A percentile compares a stretch with the other conserved stretches of the same genome.
These are phyloP conservation scores for Penicillium rolfsii DNA, from an alignment of 2,329 filamentous ascomycete species.

Conservation along the genomic window DNA sequence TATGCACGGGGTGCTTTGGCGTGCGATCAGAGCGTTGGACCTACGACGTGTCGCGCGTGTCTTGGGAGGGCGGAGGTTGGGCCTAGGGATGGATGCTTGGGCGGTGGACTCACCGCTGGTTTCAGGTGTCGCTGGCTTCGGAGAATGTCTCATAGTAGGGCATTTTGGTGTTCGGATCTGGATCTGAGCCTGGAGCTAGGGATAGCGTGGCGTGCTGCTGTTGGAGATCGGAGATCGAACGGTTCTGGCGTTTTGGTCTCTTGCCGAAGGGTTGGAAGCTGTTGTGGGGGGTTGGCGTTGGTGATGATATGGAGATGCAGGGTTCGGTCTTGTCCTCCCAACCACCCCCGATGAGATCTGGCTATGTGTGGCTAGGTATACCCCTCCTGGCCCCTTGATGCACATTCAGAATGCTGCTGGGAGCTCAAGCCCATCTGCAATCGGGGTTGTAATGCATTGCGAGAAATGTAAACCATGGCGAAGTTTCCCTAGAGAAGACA, in stretches of 20 bases:
- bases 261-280: neutral
- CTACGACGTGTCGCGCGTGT: neutral
- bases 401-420: neutral
- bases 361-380: neutral
- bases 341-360: neutral
- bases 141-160: neutral
- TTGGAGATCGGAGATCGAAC: slow-evolving; percentile 1
- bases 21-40: neutral
- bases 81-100: slow-evolving; percentile 2
- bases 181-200: slow-evolving; percentile 5
- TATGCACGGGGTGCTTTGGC: slow-evolving; percentile 2
- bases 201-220: slow-evolving; percentile 11
- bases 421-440: neutral
- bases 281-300: neutral
- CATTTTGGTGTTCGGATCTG: neutral
- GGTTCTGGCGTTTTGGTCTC: neutral
- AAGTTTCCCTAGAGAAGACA: neutral
- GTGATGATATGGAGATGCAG: neutral
- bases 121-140: slow-evolving; percentile 3
- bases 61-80: neutral
- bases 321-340: neutral
- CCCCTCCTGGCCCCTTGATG: neutral
- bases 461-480: neutral
- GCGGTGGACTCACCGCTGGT: slow-evolving; percentile 8
- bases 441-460: neutral